These are phyloP conservation scores for Hypoxylon lenormandii DNA, from an alignment of 495 filamentous ascomycete genomes.

Conservation along the genomic window DNA sequence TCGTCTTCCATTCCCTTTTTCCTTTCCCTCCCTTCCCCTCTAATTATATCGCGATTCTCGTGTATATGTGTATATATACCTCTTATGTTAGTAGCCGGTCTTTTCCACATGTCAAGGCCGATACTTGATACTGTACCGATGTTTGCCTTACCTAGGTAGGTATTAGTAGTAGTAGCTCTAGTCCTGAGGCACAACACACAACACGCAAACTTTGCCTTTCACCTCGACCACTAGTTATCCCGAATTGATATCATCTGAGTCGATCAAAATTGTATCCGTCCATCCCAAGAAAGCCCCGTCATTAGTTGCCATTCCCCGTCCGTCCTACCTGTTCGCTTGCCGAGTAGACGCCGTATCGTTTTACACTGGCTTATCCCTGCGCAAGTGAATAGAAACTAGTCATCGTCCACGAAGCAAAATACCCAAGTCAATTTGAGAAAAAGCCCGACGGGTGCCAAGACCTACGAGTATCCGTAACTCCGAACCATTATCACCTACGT, in stretches of 20 bases:
- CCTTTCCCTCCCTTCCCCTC: neutral
- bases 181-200: too few relatives aligned
- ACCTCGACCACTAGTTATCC: neutral
- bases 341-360: constrained; percentile 12
- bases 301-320: neutral
- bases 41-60: too few relatives aligned
- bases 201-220: constrained; percentile 10
- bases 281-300: too few relatives aligned
- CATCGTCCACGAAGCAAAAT: constrained; percentile 9
- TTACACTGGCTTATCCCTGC: constrained; percentile 18
- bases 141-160: constrained; percentile 4
- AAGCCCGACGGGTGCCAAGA: constrained; percentile 34
- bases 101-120: neutral
- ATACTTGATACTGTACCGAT: constrained; percentile 3
- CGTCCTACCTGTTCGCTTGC: constrained; percentile 5
- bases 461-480: constrained; percentile 35
- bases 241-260: constrained; percentile 15
- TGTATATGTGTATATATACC: neutral
- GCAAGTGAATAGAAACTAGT: constrained; percentile 1
- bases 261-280: neutral
- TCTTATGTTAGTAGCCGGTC: neutral
- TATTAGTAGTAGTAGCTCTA: neutral
- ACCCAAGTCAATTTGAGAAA: constrained; percentile 22
- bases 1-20: neutral
- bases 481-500: constrained; percentile 28